Evolutionary conservation across 257 asterid genomes (phyloP).

Genomic region (Pogostemon cablin): DNA sequence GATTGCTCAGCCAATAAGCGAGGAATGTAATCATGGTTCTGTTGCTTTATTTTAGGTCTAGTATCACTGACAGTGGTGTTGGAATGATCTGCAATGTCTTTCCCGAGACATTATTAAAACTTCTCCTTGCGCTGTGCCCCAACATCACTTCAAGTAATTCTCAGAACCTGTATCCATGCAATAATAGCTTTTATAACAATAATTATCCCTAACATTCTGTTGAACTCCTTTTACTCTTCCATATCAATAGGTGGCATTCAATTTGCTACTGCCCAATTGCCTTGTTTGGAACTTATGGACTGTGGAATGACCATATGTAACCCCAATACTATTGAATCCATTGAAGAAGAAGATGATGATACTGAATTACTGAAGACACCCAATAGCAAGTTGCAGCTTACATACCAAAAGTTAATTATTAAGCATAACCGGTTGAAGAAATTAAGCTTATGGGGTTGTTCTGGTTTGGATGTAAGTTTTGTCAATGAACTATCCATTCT

Average conservation of each 20-base stretch:
- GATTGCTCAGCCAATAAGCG: not conserved
- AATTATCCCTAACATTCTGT: not conserved
- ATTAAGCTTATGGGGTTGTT: slow-evolving; percentile 98
- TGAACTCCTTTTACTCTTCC: slow-evolving; percentile 17
- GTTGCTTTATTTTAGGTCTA: slow-evolving; percentile 59
- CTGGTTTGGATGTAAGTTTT: slow-evolving; percentile 88
- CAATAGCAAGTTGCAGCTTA: slow-evolving; percentile 59
- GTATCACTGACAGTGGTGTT: slow-evolving; percentile 92
- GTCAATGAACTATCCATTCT: not conserved
- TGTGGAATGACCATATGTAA: slow-evolving; percentile 91
- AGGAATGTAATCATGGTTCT: slow-evolving; percentile 15
- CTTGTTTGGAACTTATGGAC: slow-evolving; percentile 80
- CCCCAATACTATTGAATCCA: slow-evolving; percentile 49
- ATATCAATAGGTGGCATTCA: slow-evolving; percentile 82
- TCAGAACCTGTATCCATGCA: slow-evolving; percentile 23
- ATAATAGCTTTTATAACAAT: not conserved
- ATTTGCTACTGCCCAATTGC: slow-evolving; percentile 92
- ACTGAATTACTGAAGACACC: slow-evolving; percentile 50
- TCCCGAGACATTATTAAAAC: slow-evolving; percentile 79
- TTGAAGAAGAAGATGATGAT: slow-evolving; percentile 45
- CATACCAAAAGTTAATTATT: slow-evolving; percentile 85
- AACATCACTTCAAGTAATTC: slow-evolving; percentile 88
- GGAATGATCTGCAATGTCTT: slow-evolving; percentile 96
- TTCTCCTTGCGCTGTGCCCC: slow-evolving; percentile 93
- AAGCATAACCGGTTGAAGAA: slow-evolving; percentile 84